Evolutionary conservation across 805 yeast genomes (phyloP), one percentile per base, ranked within the genome.

Genomic region (Cyberlindnera bimundalis): DNA sequence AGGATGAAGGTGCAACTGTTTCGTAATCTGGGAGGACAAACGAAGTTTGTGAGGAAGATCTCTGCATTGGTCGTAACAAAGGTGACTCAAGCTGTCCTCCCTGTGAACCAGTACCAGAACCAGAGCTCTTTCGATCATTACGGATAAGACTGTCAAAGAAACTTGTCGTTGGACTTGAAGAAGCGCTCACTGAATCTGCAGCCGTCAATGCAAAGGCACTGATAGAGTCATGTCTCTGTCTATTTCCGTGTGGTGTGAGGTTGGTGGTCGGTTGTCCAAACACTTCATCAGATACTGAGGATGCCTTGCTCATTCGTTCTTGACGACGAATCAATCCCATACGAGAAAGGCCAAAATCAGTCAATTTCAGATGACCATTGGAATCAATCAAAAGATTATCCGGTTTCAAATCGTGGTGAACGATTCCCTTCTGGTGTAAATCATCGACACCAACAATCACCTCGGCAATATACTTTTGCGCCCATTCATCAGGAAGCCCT

Each of bases 331-430:
- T 76, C 32, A 90, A 75, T 23, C 97, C 97, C 71, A 89, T 80
- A 58, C 95, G 71, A 8, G 96, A 85, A 32, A 93, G 71, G 1
- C 99, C 99, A 68, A 93, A 93, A 64, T 93, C 99, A 1, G 97
- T 90, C 46, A 95, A 66, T 62, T 93, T 93, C 46, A 93, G 61
- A 64, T 93, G 99, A 0, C 99, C 99, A 26, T 69, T 67, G 39
- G 77, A 69, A 59, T 90, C 98, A 49, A 93, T 89, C 48, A 93
- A 68, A 26, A 93, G 62, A 53, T 93, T 93, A 58, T 93, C 99
- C 0, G 99, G 99, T 59, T 93, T 93, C 57, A 93, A 68, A 62
- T 93, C 99, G 54, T 96, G 80, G 63, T 93, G 99, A 40, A 93
- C 84, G 37, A 95, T 87, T 0, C 96, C 96, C 52, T 84, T 76